These are phyloP conservation scores for Candida hispaniensis DNA, from an alignment of 805 yeast species.

Conservation along the genomic window DNA sequence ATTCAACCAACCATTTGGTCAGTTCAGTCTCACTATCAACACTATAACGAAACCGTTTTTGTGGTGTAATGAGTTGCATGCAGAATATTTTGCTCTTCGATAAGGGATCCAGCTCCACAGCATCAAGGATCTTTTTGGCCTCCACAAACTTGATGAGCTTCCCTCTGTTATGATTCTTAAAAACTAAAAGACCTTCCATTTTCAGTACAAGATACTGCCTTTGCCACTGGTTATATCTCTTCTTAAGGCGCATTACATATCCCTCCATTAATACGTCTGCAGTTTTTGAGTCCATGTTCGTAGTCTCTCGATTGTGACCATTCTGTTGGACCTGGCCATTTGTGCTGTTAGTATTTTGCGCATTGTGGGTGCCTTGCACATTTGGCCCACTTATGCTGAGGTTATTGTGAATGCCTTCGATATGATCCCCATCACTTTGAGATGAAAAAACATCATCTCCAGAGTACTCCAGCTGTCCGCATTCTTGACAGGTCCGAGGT, in stretches of 20 bases:
- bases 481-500: slow-evolving; percentile 8
- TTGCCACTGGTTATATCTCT: slow-evolving; percentile 41
- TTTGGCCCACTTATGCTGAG: slow-evolving; percentile 17
- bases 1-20: slow-evolving; percentile 39
- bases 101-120: slow-evolving; percentile 41
- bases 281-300: slow-evolving; percentile 30
- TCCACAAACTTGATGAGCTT: slow-evolving; percentile 17
- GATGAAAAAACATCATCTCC: slow-evolving; percentile 13
- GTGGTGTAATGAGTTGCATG: slow-evolving; percentile 38
- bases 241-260: slow-evolving; percentile 32
- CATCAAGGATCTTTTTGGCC: slow-evolving; percentile 22
- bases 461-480: slow-evolving; percentile 14
- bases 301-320: slow-evolving; percentile 14
- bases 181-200: slow-evolving; percentile 33
- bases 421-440: slow-evolving; percentile 13
- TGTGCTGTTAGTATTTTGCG: not conserved
- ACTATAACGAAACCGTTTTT: slow-evolving; percentile 37
- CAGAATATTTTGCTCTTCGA: slow-evolving; percentile 37
- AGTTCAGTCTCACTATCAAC: slow-evolving; percentile 38
- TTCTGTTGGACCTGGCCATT: slow-evolving; percentile 7
- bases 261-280: too few species aligned
- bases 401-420: too few species aligned
- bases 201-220: slow-evolving; percentile 36
- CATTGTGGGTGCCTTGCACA: not conserved
- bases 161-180: slow-evolving; percentile 30